Conservation (phyloP, 371 early-diverging fungal genomes). For the Mucor piriformis region DNA sequence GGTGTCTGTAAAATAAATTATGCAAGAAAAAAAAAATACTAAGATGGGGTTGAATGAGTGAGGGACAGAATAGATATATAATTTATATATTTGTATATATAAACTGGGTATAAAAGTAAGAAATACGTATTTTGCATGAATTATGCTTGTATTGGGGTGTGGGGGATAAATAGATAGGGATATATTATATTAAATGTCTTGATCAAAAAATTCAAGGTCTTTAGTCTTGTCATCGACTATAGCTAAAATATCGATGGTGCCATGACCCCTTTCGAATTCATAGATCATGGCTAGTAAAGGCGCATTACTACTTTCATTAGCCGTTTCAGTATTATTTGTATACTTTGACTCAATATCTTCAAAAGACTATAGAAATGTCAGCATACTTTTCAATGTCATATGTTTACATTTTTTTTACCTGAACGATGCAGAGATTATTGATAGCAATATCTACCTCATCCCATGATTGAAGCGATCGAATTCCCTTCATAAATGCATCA, state of each 20-base stretch:
- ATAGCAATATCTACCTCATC: slow-evolving; percentile 60
- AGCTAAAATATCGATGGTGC: slow-evolving; percentile 29
- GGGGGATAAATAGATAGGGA: background rate
- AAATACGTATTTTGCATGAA: background rate
- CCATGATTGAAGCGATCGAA: slow-evolving; percentile 50
- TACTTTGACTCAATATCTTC: slow-evolving; percentile 39
- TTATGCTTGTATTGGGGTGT: slow-evolving; percentile 1
- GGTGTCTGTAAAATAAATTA: background rate
- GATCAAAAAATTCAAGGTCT: slow-evolving; percentile 4
- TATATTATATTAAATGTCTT: slow-evolving; percentile 3
- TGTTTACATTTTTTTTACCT: no score
- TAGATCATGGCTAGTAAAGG: slow-evolving; percentile 43
- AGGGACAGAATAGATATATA: background rate
- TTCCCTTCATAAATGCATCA: slow-evolving; percentile 59
- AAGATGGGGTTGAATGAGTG: background rate
- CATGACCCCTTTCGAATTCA: slow-evolving; percentile 50
- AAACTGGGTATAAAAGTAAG: slow-evolving; percentile 3
- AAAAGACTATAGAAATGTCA: slow-evolving; percentile 28
- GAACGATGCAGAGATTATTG: slow-evolving; percentile 56
- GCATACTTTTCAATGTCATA: no score
- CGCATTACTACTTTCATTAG: background rate
- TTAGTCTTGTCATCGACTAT: background rate
- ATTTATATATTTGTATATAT: background rate
- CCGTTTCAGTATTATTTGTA: background rate
- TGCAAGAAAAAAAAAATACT: slow-evolving; percentile 3